Percentiles rank a stretch among this genome's conserved stretches.
phyloP scores from a whole-genome alignment of 129 eudicot species.

The Escallonia herrerae region DNA sequence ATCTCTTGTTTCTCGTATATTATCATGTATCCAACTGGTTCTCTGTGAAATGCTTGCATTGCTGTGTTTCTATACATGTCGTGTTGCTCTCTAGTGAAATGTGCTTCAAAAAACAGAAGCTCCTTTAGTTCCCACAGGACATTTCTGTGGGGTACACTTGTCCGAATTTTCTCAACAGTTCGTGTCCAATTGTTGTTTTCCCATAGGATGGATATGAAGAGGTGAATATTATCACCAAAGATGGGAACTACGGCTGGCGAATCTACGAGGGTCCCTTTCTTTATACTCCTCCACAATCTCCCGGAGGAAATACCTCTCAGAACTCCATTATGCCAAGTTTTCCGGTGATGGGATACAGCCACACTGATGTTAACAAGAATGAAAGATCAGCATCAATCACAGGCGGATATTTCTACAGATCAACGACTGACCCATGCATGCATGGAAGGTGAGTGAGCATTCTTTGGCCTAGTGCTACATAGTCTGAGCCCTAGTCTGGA shows the following conservation, averaged over 20 bases:
- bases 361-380: slow-evolving; percentile 50
- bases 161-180: too few species aligned
- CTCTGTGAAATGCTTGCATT: not conserved
- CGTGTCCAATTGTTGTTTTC: not conserved
- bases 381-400: slow-evolving; percentile 84
- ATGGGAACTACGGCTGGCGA: slow-evolving; percentile 87
- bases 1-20: too few species aligned
- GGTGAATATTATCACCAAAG: slow-evolving; percentile 60
- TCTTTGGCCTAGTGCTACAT: too few species aligned
- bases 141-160: too few species aligned
- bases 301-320: slow-evolving; percentile 67
- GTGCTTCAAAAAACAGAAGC: too few species aligned
- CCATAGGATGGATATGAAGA: slow-evolving; percentile 61
- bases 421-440: slow-evolving; percentile 74
- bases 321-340: slow-evolving; percentile 50
- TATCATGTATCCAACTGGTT: too few species aligned
- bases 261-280: slow-evolving; percentile 51
- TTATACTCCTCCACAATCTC: slow-evolving; percentile 42
- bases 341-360: slow-evolving; percentile 84
- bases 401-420: slow-evolving; percentile 78
- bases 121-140: too few species aligned
- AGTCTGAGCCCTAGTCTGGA: too few species aligned
- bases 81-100: too few species aligned
- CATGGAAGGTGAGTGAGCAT: slow-evolving; percentile 53
- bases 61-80: too few species aligned